These are phyloP conservation scores for Chlamydomonas schloesseri DNA, from an alignment of 139 green algal genomes.

Conservation along the genomic window DNA sequence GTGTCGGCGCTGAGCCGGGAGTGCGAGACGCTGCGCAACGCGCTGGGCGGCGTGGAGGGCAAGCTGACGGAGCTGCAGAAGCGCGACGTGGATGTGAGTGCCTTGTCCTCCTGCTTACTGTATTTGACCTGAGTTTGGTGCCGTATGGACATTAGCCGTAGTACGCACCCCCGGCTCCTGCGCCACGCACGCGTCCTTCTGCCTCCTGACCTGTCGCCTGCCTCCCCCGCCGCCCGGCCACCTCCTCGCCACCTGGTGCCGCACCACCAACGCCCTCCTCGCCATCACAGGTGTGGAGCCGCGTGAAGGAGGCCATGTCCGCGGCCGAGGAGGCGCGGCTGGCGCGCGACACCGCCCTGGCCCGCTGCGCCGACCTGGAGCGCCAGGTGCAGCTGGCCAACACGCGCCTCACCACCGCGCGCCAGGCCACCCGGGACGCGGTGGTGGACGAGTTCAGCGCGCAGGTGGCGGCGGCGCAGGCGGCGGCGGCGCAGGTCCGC, in stretches of 20 bases:
- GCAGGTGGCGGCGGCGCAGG: conserved; percentile 21
- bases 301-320: conserved; percentile 70
- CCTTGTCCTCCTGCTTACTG: too few relatives aligned
- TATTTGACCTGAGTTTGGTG: too few relatives aligned
- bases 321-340: conserved; percentile 64
- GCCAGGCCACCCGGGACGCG: conserved; percentile 35
- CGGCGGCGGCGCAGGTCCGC: conserved; percentile 22
- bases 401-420: conserved; percentile 29
- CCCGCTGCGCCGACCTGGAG: conserved; percentile 49
- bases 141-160: too few relatives aligned
- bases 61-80: conserved; percentile 67
- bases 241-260: too few relatives aligned
- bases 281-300: conserved; percentile 65
- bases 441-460: conserved; percentile 32
- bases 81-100: conserved; percentile 63
- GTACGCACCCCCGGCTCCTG: too few relatives aligned
- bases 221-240: not conserved
- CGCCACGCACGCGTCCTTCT: too few relatives aligned
- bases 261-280: too few relatives aligned
- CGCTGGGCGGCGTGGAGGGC: conserved; percentile 54
- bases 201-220: too few relatives aligned
- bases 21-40: conserved; percentile 45
- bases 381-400: conserved; percentile 38
- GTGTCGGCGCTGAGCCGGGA: conserved; percentile 26
- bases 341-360: conserved; percentile 46